Evolutionary conservation across 2,329 filamentous ascomycete species (phyloP).

Genomic region (Colletotrichum sp.): DNA sequence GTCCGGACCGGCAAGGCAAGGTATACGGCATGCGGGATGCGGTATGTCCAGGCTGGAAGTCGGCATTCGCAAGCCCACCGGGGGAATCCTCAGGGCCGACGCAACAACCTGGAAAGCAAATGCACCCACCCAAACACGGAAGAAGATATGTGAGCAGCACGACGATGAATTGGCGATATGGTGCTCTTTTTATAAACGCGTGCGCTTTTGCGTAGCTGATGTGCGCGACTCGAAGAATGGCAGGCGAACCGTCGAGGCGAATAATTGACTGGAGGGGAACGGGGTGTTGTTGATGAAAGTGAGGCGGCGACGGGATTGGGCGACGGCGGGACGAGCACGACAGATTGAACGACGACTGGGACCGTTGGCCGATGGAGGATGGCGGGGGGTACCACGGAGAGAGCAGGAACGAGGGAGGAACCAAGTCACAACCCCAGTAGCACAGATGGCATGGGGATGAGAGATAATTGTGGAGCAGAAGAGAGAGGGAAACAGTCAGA

Average conservation of each 20-base stretch:
- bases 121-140: constrained; percentile 8
- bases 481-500: neutral
- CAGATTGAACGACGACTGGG: neutral
- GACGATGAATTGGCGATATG: neutral
- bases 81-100: constrained; percentile 10
- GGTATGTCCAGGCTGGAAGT: constrained; percentile 9
- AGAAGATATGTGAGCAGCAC: neutral
- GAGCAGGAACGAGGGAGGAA: neutral
- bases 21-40: neutral
- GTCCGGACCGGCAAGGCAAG: neutral
- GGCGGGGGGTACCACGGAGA: constrained; percentile 1
- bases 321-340: constrained; percentile 1
- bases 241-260: constrained; percentile 10
- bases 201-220: neutral
- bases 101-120: neutral
- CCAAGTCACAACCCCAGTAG: neutral
- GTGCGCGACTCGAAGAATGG: neutral
- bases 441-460: neutral
- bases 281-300: constrained; percentile 23
- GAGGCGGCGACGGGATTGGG: constrained; percentile 21
- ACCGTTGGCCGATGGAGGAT: constrained; percentile 1
- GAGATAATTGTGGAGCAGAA: constrained; percentile 7
- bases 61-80: constrained; percentile 15
- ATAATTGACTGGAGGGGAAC: constrained; percentile 3
- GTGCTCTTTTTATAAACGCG: constrained; percentile 2